phyloP scores from a whole-genome alignment of 805 yeast species.

The Sugiyamaella floridensis region DNA sequence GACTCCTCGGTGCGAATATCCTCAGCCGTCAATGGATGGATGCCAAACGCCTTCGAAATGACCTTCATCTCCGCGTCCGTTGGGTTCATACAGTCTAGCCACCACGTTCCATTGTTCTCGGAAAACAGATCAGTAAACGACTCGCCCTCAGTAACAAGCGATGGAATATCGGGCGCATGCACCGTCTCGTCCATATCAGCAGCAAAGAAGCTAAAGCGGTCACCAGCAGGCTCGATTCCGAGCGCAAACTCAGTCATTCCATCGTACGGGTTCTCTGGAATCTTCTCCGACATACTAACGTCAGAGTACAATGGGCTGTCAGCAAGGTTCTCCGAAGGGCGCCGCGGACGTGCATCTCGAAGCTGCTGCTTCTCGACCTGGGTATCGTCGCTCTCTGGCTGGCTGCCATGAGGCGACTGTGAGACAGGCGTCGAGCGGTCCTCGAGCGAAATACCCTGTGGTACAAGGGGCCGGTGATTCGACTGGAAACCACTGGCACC shows the following conservation, averaged over 20 bases:
- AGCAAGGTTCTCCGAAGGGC: background rate
- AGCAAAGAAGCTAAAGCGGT: constrained; percentile 76
- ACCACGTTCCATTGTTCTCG: constrained; percentile 78
- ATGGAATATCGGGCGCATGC: constrained; percentile 82
- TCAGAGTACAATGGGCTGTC: background rate
- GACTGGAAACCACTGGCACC: background rate
- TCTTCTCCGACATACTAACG: background rate
- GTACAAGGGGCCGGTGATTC: constrained; percentile 15
- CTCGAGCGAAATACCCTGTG: constrained; percentile 10
- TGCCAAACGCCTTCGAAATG: constrained; percentile 87
- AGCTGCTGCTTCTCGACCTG: constrained; percentile 5
- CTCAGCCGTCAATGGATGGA: constrained; percentile 96
- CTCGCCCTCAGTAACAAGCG: constrained; percentile 53
- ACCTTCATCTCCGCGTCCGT: constrained; percentile 93
- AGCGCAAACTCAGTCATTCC: background rate
- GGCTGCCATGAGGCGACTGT: background rate
- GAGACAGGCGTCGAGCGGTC: constrained; percentile 1
- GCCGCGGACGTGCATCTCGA: background rate
- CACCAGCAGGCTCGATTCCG: constrained; percentile 41
- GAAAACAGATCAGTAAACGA: constrained; percentile 64
- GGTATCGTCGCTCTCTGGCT: constrained; percentile 8
- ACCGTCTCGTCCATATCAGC: constrained; percentile 79
- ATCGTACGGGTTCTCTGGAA: background rate
- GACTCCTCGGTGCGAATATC: constrained; percentile 95
- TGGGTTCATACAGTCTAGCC: constrained; percentile 92